Evolutionary conservation across 768 basidiomycete species (phyloP), one percentile per base, ranked within the genome.

Genomic region (Lyophyllum decastes): DNA sequence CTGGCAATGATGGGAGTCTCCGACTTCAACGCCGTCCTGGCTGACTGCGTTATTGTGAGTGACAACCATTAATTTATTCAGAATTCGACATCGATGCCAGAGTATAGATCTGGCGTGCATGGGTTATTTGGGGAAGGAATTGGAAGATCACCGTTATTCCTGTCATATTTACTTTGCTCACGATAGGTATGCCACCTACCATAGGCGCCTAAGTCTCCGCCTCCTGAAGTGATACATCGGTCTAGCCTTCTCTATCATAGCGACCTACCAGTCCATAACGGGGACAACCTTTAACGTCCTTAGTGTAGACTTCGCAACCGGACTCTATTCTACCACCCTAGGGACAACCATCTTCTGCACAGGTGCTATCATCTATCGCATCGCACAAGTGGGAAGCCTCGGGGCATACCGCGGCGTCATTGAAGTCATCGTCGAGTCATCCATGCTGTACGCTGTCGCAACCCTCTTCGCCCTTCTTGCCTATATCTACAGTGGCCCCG

Each of bases 41-140:
- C 55, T 4, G 58, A 63, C 38, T 14, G 49, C 38, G 53, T 63
- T 5, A 54, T 57, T 11, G 61, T 63, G 27, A 47, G 55, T 22
- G 24, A 2, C 22, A 2, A 8, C 25, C 10, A 33, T 10, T 4
- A n/a, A 17, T 24, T 21, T 22, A 12, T 11, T 17, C 11, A 4
- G 24, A 22, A 47, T 24, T 25, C n/a, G 17, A 19, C 41, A 2
- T 27, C n/a, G 10, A 24, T 4, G 3, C 11, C n/a, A 17, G 5
- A 19, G 14, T 16, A n/a, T 49, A 60, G 61, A 63, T 63, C 16
- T 63, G 61, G 61, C 58, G 58, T 24, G 54, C 55, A 33, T 60
- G 58, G 58, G 59, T 63, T 17, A 54, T 63, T 5, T 63, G 61
- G 61, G 40, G 61, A 24, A 57, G 45, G 43, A 33, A 48, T 12